Evolutionary conservation across 2,329 filamentous ascomycete species (phyloP), one percentile per base, ranked within the genome.

Genomic region (Coniochaeta ligniaria): DNA sequence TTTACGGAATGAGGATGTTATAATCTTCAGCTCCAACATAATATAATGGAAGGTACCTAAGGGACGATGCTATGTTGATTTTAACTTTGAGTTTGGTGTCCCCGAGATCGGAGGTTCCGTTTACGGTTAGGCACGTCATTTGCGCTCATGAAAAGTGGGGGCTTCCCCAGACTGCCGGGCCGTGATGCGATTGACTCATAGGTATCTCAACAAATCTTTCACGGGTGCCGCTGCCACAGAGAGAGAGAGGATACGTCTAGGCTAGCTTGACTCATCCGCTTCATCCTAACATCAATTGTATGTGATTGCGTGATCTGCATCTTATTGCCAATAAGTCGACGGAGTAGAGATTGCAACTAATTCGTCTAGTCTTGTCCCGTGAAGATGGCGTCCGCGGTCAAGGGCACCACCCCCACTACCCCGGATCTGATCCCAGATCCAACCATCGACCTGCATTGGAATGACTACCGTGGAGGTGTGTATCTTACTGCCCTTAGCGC

Each of bases 401-500:
- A n/a, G 11, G 41, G 41, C n/a, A 11, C 17, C 41, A 6, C 41
- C 45, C 20, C 20, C 22, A 50, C 22, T 26, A 45, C 41, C 45
- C 45, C 22, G 45, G 45, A 28, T 50, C 66, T 85, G 52, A 56
- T n/a, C 33, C 88, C 87, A 11, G 85, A 90, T 72, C 88, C 88
- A 52, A 88, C 86, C 0, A 75, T 76, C 58, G 84, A 89, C 73
- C 82, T 91, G 58, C 76, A 88, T 67, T 91, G 88, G 87, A 81
- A 81, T 52, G 82, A 81, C 69, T 90, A 84, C 11, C 41, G 41
- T 20, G 41, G 41, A 45, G 41, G 41, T 26, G 64, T 20, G 41
- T 45, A 45, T 9, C 3, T 20, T 45, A 66, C 43, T 65, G 67
- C 71, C 6, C 36, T 38, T 38, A 16, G 11, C 36, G 3, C 73